Conservation (phyloP, 73 alveolate genomes). For the Tetrahymena borealis region DNA sequence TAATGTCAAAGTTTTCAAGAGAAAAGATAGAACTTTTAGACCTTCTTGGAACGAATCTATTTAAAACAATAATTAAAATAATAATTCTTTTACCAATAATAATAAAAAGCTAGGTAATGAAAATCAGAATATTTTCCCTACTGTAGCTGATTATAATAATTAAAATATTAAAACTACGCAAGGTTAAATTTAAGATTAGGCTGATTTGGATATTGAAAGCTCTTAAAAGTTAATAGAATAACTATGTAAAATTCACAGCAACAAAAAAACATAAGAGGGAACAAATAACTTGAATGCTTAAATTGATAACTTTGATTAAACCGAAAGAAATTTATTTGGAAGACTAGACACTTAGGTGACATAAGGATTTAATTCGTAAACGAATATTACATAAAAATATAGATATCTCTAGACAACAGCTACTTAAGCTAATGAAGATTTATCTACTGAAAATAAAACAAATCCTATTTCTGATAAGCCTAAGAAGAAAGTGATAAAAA, state of each 20-base stretch:
- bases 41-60: neutral
- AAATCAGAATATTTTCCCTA: too few relatives aligned
- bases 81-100: neutral
- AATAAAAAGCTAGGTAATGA: neutral
- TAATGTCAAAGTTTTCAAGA: neutral
- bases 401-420: neutral
- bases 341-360: neutral
- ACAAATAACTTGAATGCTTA: too few relatives aligned
- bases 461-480: neutral
- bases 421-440: neutral
- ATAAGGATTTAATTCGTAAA: neutral
- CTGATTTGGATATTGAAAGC: too few relatives aligned
- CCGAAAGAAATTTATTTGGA: too few relatives aligned
- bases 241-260: too few relatives aligned
- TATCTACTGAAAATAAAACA: neutral
- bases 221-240: too few relatives aligned
- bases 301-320: too few relatives aligned
- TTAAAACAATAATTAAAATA: neutral
- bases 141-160: too few relatives aligned
- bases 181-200: too few relatives aligned
- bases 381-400: neutral
- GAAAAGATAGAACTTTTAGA: neutral
- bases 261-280: too few relatives aligned
- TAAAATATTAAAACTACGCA: too few relatives aligned
- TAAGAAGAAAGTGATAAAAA: neutral